Conservation (phyloP, 805 yeast genomes). For the Brettanomyces sp. region DNA sequence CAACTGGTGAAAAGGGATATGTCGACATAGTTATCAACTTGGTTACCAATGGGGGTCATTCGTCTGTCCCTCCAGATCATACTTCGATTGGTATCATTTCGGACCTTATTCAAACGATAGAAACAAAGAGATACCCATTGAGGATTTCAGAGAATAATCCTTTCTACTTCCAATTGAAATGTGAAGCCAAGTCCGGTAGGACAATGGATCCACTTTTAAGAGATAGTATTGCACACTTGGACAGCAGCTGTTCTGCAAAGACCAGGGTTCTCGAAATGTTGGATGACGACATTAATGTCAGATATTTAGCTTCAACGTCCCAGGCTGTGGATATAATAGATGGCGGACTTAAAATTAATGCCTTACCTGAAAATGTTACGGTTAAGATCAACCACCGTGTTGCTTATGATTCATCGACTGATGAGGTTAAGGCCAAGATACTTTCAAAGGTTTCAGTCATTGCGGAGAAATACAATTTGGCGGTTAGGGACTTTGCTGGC, state of each 20-base stretch:
- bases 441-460: conserved; percentile 31
- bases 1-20: conserved; percentile 40
- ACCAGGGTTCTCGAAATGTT: conserved; percentile 23
- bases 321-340: conserved; percentile 54
- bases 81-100: conserved; percentile 38
- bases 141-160: conserved; percentile 48
- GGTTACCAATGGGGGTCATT: conserved; percentile 39
- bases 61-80: conserved; percentile 38
- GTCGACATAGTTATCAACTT: conserved; percentile 30
- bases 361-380: conserved; percentile 54
- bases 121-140: conserved; percentile 43
- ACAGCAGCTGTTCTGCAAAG: conserved; percentile 24
- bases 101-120: conserved; percentile 35
- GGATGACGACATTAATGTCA: conserved; percentile 11
- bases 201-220: conserved; percentile 19
- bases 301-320: conserved; percentile 45
- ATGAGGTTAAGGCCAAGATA: conserved; percentile 6
- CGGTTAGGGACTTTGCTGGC: conserved; percentile 28
- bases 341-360: conserved; percentile 69
- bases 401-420: conserved; percentile 42
- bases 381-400: conserved; percentile 53
- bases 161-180: conserved; percentile 41
- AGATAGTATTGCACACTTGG: conserved; percentile 27
- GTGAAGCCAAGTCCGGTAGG: conserved; percentile 44
- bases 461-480: conserved; percentile 37